phyloP scores from a whole-genome alignment of 352 stramenopile species.

The Globisporangium acanthophoron region DNA sequence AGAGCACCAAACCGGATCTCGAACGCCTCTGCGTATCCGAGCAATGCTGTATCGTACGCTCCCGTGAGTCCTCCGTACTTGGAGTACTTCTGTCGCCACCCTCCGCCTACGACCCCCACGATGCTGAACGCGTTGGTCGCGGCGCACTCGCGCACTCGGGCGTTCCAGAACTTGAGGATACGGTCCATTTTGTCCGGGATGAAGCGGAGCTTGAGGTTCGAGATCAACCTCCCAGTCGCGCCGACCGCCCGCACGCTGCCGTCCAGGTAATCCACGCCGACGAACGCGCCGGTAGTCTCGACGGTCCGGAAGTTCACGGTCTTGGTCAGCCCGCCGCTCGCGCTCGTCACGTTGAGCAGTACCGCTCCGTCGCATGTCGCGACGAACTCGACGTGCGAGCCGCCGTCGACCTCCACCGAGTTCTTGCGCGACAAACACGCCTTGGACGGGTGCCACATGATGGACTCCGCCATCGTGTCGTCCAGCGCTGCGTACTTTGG shows the following conservation, averaged over 20 bases:
- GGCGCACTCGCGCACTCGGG: conserved; percentile 15
- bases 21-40: conserved; percentile 24
- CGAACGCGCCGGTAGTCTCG: conserved; percentile 19
- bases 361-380: conserved; percentile 12
- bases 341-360: conserved; percentile 17
- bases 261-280: conserved; percentile 17
- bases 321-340: conserved; percentile 16
- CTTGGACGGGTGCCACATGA: conserved; percentile 22
- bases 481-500: conserved; percentile 15
- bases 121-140: conserved; percentile 15
- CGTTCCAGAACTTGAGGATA: conserved; percentile 10
- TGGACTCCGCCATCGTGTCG: conserved; percentile 8
- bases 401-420: conserved; percentile 24
- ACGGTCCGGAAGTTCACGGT: conserved; percentile 20
- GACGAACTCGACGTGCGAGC: conserved; percentile 23
- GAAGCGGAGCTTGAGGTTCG: conserved; percentile 16
- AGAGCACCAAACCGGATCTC: conserved; percentile 14
- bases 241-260: conserved; percentile 13
- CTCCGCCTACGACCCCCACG: conserved; percentile 20
- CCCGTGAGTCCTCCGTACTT: conserved; percentile 7
- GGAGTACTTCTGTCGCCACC: conserved; percentile 20
- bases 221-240: conserved; percentile 10
- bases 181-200: conserved; percentile 16
- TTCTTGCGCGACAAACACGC: conserved; percentile 16
- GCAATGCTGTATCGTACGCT: conserved; percentile 9